Evolutionary conservation across 73 alveolate genomes (phyloP).

Genomic region (Blepharisma japonicum): DNA sequence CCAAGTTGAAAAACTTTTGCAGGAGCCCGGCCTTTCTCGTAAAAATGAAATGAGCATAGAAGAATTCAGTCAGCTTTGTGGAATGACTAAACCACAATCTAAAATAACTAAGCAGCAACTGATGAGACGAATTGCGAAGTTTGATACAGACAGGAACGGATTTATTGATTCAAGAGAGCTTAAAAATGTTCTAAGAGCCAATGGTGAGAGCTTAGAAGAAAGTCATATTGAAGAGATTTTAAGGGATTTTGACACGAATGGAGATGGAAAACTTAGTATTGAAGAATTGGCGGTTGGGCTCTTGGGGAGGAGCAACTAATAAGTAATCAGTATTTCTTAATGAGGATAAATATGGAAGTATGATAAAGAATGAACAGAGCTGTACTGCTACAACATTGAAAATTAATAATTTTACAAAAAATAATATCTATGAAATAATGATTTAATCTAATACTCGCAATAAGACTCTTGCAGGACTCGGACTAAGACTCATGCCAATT

Average conservation of each 20-base stretch:
- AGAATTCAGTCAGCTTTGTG: background rate
- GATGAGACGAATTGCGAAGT: background rate
- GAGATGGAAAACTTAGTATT: conserved; percentile 28
- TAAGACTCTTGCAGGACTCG: too few species aligned
- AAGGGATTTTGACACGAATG: conserved; percentile 13
- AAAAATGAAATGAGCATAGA: background rate
- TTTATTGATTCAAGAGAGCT: background rate
- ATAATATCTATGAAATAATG: too few species aligned
- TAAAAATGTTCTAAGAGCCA: background rate
- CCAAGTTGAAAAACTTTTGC: background rate
- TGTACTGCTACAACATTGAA: too few species aligned
- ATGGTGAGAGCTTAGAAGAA: background rate
- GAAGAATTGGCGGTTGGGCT: conserved; percentile 53
- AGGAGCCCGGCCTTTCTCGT: background rate
- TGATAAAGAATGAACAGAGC: too few species aligned
- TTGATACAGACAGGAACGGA: background rate
- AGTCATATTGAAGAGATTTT: background rate
- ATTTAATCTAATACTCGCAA: too few species aligned
- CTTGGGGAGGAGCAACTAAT: conserved; percentile 18
- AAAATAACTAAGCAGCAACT: background rate
- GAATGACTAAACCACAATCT: background rate
- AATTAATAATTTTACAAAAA: too few species aligned
- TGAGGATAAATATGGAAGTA: too few species aligned
- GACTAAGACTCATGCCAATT: too few species aligned
- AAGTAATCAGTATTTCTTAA: too few species aligned